Evolutionary conservation across 305 asterid genomes (phyloP).

Genomic region (Stenogyne calaminthoides): DNA sequence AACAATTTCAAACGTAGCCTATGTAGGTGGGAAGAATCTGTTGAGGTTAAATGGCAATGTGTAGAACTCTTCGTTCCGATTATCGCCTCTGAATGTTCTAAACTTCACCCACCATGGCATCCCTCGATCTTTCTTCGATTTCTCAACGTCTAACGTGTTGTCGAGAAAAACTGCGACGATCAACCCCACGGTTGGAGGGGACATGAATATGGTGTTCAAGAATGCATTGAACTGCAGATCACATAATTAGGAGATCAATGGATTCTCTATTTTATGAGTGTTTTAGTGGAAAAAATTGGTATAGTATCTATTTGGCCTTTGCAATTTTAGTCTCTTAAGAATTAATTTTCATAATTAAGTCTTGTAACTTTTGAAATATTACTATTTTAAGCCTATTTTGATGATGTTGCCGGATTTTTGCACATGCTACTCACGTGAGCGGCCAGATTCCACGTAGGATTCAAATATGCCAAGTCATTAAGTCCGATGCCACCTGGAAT

Average conservation of each 20-base stretch:
- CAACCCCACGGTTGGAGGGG: slow-evolving; percentile 84
- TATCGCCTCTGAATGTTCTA: slow-evolving; percentile 90
- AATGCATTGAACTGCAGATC: slow-evolving; percentile 83
- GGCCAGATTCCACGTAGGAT: too few relatives aligned
- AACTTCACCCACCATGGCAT: slow-evolving; percentile 99
- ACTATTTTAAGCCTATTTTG: not conserved
- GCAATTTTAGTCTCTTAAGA: not conserved
- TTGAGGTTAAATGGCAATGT: slow-evolving; percentile 93
- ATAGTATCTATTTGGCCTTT: too few relatives aligned
- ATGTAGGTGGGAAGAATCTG: slow-evolving; percentile 95
- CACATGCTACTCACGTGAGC: not conserved
- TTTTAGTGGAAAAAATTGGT: not conserved
- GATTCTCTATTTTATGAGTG: not conserved
- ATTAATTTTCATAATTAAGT: not conserved
- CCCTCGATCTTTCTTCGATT: slow-evolving; percentile 89
- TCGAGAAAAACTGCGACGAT: slow-evolving; percentile 85
- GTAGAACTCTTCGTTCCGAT: slow-evolving; percentile 91
- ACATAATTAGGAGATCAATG: not conserved
- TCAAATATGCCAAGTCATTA: too few relatives aligned
- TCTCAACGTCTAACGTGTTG: slow-evolving; percentile 93
- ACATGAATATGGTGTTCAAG: slow-evolving; percentile 82
- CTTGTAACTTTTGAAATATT: not conserved
- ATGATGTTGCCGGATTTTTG: too few relatives aligned
- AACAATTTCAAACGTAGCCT: not conserved
- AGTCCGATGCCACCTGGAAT: too few relatives aligned